phyloP scores from a whole-genome alignment of 1,284 basidiomycete genomes.

The Jaminaea rosea region DNA sequence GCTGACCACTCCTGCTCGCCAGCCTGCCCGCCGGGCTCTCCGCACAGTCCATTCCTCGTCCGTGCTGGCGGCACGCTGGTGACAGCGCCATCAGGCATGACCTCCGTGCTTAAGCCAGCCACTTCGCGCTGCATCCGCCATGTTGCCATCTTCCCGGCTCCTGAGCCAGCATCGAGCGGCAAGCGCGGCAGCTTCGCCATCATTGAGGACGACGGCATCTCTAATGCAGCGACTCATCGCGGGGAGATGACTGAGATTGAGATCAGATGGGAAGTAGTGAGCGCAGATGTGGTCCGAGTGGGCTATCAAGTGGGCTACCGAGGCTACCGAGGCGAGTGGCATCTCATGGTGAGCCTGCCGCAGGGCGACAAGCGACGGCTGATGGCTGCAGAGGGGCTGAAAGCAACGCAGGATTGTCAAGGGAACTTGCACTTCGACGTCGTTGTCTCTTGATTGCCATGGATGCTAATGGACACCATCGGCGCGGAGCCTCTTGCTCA shows the following conservation, averaged over 20 bases:
- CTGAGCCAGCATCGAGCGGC: background rate
- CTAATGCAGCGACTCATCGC: constrained; percentile 15
- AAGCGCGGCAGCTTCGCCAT: constrained; percentile 9
- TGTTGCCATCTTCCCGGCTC: background rate
- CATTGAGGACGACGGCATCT: constrained; percentile 16
- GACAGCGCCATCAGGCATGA: constrained; percentile 4
- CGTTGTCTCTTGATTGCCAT: too few relatives aligned
- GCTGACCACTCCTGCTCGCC: background rate
- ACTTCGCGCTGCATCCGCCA: background rate
- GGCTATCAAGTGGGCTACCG: background rate
- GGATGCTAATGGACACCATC: too few relatives aligned
- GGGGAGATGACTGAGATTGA: constrained; percentile 14
- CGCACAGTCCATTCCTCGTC: constrained; percentile 10
- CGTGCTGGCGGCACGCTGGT: constrained; percentile 13
- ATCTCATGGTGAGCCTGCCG: background rate
- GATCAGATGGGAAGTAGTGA: background rate
- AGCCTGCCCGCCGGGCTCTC: background rate
- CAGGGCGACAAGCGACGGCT: too few relatives aligned
- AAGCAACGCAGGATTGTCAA: too few relatives aligned
- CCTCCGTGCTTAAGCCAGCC: background rate
- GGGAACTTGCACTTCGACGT: too few relatives aligned
- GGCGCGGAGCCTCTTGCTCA: too few relatives aligned
- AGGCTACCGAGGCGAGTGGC: constrained; percentile 4
- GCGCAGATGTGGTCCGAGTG: background rate
- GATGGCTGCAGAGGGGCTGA: too few relatives aligned